Conservation (phyloP, 2,329 filamentous ascomycete species). For the Mycosphaerella arachidis region DNA sequence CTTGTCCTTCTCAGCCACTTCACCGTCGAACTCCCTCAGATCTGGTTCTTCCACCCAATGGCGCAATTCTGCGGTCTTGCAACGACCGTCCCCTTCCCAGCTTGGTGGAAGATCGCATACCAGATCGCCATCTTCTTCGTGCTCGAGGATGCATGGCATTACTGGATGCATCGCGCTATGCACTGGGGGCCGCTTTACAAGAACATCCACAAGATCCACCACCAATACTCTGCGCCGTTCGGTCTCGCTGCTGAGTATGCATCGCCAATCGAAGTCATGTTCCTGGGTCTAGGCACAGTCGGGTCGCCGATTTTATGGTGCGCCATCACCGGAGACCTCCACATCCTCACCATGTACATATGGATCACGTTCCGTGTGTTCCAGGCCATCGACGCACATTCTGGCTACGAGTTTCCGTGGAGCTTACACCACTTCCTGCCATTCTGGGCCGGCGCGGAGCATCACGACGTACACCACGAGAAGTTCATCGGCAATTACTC, state of each 20-base stretch:
- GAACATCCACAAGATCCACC: constrained; percentile 96
- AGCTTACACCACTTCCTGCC: constrained; percentile 91
- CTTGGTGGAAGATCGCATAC: constrained; percentile 76
- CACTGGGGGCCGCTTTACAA: constrained; percentile 96
- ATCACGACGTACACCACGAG: constrained; percentile 97
- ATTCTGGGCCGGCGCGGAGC: constrained; percentile 95
- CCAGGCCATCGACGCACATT: constrained; percentile 97
- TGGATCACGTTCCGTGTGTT: constrained; percentile 93
- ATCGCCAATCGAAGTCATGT: constrained; percentile 93
- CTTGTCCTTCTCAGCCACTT: constrained; percentile 93
- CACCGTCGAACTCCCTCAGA: constrained; percentile 96
- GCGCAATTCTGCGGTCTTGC: constrained; percentile 87
- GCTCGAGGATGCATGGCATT: constrained; percentile 96
- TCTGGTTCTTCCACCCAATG: constrained; percentile 98
- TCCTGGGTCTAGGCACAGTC: constrained; percentile 83
- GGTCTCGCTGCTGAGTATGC: constrained; percentile 96
- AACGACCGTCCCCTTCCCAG: constrained; percentile 84
- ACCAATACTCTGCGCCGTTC: constrained; percentile 97
- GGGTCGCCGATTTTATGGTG: constrained; percentile 79
- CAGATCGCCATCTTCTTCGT: constrained; percentile 95
- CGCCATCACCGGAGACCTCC: constrained; percentile 75
- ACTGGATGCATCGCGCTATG: constrained; percentile 88
- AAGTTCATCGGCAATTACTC: constrained; percentile 98
- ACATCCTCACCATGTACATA: constrained; percentile 94
- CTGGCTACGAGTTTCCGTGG: constrained; percentile 98